phyloP scores from a whole-genome alignment of 495 filamentous ascomycete genomes.

The Jackrogersella multiformis region DNA sequence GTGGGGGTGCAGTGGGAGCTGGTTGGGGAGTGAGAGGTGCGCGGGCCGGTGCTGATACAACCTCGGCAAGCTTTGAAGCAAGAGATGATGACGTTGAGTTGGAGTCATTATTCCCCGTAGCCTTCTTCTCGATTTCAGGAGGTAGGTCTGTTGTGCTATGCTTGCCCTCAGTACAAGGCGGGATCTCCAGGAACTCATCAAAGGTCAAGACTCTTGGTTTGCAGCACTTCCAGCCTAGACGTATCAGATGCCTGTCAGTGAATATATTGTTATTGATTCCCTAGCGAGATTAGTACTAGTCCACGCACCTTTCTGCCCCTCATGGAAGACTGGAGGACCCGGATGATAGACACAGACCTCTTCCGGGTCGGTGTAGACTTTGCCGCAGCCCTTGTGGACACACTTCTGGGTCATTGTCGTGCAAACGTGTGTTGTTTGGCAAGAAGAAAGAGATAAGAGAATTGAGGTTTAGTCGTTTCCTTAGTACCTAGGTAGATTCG shows the following conservation, averaged over 20 bases:
- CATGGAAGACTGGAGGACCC: slow-evolving; percentile 94
- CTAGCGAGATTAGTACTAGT: too few species aligned
- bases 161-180: slow-evolving; percentile 92
- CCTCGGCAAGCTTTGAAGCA: slow-evolving; percentile 47
- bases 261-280: slow-evolving; percentile 3
- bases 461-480: neutral
- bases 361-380: slow-evolving; percentile 81
- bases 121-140: slow-evolving; percentile 64
- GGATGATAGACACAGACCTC: slow-evolving; percentile 94
- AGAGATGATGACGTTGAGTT: slow-evolving; percentile 46
- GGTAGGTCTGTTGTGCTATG: slow-evolving; percentile 84
- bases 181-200: slow-evolving; percentile 95
- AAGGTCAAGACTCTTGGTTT: slow-evolving; percentile 98
- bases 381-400: slow-evolving; percentile 95
- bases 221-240: slow-evolving; percentile 97
- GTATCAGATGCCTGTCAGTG: neutral
- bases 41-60: slow-evolving; percentile 57
- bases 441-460: too few species aligned
- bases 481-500: neutral
- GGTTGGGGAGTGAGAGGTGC: slow-evolving; percentile 63
- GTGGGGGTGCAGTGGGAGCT: slow-evolving; percentile 68
- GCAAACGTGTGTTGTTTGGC: neutral
- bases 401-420: slow-evolving; percentile 84
- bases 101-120: slow-evolving; percentile 31
- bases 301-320: slow-evolving; percentile 93